phyloP scores from a whole-genome alignment of 2,329 filamentous ascomycete genomes.

The Orbilia javanica region DNA sequence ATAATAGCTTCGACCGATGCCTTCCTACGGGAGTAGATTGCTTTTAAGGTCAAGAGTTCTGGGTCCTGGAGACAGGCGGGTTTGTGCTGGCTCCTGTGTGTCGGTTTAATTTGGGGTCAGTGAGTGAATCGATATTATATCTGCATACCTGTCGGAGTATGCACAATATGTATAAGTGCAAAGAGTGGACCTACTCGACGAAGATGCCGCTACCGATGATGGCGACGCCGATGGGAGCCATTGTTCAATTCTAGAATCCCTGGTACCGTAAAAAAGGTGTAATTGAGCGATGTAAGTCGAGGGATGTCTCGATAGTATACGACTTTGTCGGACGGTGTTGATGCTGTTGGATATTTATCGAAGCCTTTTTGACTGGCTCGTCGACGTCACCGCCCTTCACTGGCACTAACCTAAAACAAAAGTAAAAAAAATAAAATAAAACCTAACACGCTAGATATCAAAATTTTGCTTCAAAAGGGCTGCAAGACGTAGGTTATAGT shows the following conservation, averaged over 20 bases:
- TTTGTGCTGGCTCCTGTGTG: constrained; percentile 61
- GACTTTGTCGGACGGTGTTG: constrained; percentile 21
- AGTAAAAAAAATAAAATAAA: too few species aligned
- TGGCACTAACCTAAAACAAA: neutral
- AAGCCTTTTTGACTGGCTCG: neutral
- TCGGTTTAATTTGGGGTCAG: neutral
- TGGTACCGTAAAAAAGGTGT: neutral
- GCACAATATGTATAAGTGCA: neutral
- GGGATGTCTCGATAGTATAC: neutral
- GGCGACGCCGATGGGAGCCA: constrained; percentile 70
- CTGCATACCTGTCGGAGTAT: too few species aligned
- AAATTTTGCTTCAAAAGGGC: neutral
- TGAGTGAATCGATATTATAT: too few species aligned
- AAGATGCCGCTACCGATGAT: constrained; percentile 76
- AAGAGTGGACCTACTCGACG: constrained; percentile 67
- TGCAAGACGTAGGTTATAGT: neutral
- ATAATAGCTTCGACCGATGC: constrained; percentile 70
- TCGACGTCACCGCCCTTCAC: constrained; percentile 25
- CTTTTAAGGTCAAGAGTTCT: constrained; percentile 70
- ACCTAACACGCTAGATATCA: neutral
- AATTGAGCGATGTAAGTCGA: neutral
- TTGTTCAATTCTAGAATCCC: constrained; percentile 52
- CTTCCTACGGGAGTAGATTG: constrained; percentile 75
- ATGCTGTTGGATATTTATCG: constrained; percentile 39
- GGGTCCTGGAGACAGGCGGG: constrained; percentile 73